Percentiles rank a stretch among this genome's conserved stretches.
Evolutionary conservation across 2,329 filamentous ascomycete species (phyloP).

Genomic region (Ilyonectria robusta): DNA sequence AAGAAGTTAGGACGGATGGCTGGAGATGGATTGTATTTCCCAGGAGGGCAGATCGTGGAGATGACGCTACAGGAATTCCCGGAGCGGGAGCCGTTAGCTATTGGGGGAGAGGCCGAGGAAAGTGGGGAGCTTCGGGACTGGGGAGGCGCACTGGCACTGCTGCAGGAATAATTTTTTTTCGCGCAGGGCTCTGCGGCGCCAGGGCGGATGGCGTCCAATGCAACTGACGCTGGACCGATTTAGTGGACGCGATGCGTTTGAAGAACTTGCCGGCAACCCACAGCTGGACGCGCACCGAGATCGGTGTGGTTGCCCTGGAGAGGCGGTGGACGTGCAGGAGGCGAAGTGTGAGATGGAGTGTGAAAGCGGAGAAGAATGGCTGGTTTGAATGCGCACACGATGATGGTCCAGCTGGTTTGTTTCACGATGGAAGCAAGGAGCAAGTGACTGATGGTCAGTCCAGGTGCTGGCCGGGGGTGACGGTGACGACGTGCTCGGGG

Average conservation of each 20-base stretch:
- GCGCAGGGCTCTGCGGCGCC: constrained; percentile 33
- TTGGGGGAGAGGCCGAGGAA: constrained; percentile 38
- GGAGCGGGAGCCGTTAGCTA: constrained; percentile 38
- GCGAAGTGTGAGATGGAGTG: constrained; percentile 13
- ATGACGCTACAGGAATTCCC: constrained; percentile 48
- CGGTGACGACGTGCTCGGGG: constrained; percentile 9
- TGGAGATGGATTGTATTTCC: constrained; percentile 39
- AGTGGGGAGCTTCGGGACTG: constrained; percentile 45
- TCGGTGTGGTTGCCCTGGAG: constrained; percentile 14
- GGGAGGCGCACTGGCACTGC: constrained; percentile 26
- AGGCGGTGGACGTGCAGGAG: constrained; percentile 26
- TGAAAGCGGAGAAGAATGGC: not conserved
- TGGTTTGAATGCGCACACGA: constrained; percentile 4
- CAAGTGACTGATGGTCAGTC: constrained; percentile 14
- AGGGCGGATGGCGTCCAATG: constrained; percentile 32
- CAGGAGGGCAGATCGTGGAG: constrained; percentile 48
- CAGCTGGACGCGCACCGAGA: not conserved
- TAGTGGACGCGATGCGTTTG: constrained; percentile 33
- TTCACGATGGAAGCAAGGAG: constrained; percentile 6
- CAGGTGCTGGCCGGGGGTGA: constrained; percentile 1
- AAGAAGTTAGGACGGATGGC: constrained; percentile 31
- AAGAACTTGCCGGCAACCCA: constrained; percentile 27
- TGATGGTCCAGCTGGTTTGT: not conserved
- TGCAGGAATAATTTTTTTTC: constrained; percentile 42
- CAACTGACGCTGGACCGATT: constrained; percentile 35